Conservation (phyloP, 2,329 filamentous ascomycete genomes). For the Ophiocordyceps australis region DNA sequence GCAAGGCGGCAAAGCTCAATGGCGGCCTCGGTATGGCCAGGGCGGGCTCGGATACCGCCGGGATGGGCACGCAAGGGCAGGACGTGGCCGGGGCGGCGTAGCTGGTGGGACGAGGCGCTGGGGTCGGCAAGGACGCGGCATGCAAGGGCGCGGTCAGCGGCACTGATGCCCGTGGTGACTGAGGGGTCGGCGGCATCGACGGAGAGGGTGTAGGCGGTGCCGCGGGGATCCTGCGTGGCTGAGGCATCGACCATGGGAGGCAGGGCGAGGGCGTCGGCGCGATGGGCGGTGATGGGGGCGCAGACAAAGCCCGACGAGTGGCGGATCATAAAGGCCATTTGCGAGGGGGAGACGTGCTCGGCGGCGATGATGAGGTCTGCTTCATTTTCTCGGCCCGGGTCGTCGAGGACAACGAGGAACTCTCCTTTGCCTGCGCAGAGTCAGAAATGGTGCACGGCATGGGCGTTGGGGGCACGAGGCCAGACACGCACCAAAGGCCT, state of each 20-base stretch:
- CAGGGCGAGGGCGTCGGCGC: slow-evolving; percentile 54
- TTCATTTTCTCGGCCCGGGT: slow-evolving; percentile 86
- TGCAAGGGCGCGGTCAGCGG: slow-evolving; percentile 69
- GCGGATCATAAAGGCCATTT: slow-evolving; percentile 93
- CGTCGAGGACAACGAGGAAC: slow-evolving; percentile 92
- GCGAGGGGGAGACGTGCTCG: slow-evolving; percentile 61
- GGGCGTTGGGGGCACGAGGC: slow-evolving; percentile 2
- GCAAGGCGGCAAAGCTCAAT: slow-evolving; percentile 79
- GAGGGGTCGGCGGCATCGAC: slow-evolving; percentile 59
- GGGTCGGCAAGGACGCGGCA: slow-evolving; percentile 62
- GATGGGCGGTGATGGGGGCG: slow-evolving; percentile 56
- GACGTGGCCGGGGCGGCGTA: slow-evolving; percentile 78
- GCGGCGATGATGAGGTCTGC: slow-evolving; percentile 95
- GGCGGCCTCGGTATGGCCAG: slow-evolving; percentile 85
- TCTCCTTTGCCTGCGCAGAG: slow-evolving; percentile 48
- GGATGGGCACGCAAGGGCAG: slow-evolving; percentile 64
- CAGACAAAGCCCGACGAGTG: slow-evolving; percentile 85
- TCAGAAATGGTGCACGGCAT: background rate
- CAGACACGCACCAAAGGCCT: slow-evolving; percentile 39
- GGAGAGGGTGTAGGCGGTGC: slow-evolving; percentile 84
- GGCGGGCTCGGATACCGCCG: slow-evolving; percentile 64
- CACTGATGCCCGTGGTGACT: slow-evolving; percentile 78
- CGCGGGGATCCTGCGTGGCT: slow-evolving; percentile 59
- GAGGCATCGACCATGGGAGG: slow-evolving; percentile 88
- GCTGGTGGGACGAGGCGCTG: slow-evolving; percentile 32